Conservation (phyloP, 106 monocot genomes). For the Dactylorhiza incarnata region DNA sequence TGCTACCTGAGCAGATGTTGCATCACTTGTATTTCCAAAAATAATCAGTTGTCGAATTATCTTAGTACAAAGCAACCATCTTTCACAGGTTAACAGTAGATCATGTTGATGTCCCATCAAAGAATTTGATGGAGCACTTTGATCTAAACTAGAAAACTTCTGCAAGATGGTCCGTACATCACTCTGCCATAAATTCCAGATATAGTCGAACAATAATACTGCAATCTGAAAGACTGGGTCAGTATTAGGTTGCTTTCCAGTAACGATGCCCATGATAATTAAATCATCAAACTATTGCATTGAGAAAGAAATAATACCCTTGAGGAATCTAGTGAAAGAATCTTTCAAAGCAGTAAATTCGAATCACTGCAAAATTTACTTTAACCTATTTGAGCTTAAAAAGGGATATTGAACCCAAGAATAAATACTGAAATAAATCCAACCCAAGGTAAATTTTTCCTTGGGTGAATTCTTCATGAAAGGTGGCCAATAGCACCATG, state of each 20-base stretch:
- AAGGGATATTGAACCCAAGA: not conserved
- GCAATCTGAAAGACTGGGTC: conserved; percentile 59
- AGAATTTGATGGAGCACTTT: conserved; percentile 27
- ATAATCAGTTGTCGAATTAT: conserved; percentile 71
- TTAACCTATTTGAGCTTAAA: not conserved
- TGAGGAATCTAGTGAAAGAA: not conserved
- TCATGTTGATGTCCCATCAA: conserved; percentile 39
- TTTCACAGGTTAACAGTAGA: conserved; percentile 70
- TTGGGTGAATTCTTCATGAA: not conserved
- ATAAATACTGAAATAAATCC: not conserved
- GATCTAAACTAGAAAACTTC: conserved; percentile 42
- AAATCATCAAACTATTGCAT: not conserved
- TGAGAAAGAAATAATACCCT: not conserved
- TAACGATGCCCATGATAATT: not conserved
- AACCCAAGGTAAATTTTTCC: not conserved
- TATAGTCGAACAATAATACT: conserved; percentile 63
- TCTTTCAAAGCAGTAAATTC: not conserved
- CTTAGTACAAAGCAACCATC: conserved; percentile 87
- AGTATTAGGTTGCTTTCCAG: not conserved
- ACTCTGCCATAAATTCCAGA: conserved; percentile 92
- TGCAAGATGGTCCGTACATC: conserved; percentile 76
- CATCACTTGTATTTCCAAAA: conserved; percentile 78
- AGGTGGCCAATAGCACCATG: not conserved
- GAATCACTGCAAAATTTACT: not conserved
- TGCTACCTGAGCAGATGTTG: conserved; percentile 66